These are phyloP conservation scores for Magnolia sinica DNA, from an alignment of 164 flowering plant species.

Conservation along the genomic window DNA sequence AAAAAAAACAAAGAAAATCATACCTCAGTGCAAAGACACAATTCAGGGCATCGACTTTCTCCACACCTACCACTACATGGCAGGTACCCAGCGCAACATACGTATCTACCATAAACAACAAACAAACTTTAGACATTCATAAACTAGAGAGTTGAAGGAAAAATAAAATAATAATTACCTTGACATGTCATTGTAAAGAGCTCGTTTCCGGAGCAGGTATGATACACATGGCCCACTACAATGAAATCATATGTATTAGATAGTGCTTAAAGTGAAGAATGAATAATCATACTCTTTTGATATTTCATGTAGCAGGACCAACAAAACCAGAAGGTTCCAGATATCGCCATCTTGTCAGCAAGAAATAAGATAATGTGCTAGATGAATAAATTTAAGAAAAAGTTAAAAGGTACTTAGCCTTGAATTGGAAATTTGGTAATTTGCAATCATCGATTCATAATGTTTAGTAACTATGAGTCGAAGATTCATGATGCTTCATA, in stretches of 20 bases:
- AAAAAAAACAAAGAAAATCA: neutral
- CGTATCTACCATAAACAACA: constrained; percentile 30
- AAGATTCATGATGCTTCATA: too few species aligned
- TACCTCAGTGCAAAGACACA: constrained; percentile 63
- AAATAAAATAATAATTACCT: constrained; percentile 45
- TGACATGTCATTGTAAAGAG: constrained; percentile 91
- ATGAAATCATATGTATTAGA: neutral
- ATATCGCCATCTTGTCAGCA: too few species aligned
- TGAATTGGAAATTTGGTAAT: too few species aligned
- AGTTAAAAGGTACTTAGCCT: too few species aligned
- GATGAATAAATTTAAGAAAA: too few species aligned
- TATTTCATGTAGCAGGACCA: too few species aligned
- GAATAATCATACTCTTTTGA: too few species aligned
- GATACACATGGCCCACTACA: constrained; percentile 91
- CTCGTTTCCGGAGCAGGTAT: constrained; percentile 90
- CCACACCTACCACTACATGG: constrained; percentile 73
- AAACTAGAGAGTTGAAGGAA: neutral
- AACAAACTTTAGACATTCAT: neutral
- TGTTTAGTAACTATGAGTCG: too few species aligned
- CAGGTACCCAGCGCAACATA: constrained; percentile 60
- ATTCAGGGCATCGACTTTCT: constrained; percentile 56
- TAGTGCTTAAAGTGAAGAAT: too few species aligned
- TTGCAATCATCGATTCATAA: too few species aligned
- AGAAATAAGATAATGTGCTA: too few species aligned
- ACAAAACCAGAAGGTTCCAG: too few species aligned